Conservation (phyloP, 2,329 filamentous ascomycete species). For the Amylocarpus encephaloides region DNA sequence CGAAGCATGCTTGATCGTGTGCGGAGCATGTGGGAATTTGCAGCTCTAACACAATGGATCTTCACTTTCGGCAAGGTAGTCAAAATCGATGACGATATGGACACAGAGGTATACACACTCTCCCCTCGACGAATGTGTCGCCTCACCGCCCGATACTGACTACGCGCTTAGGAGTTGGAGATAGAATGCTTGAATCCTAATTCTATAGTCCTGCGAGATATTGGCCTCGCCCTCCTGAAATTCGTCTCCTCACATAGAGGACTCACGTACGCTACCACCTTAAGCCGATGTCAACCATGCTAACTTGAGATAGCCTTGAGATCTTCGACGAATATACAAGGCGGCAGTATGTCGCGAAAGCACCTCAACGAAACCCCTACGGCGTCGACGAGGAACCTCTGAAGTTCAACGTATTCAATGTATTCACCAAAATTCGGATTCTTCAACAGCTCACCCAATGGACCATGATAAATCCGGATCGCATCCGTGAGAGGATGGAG, state of each 20-base stretch:
- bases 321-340: conserved; percentile 92
- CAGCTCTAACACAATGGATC: conserved; percentile 89
- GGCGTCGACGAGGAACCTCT: conserved; percentile 66
- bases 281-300: conserved; percentile 1
- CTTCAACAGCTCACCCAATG: conserved; percentile 86
- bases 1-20: conserved; percentile 54
- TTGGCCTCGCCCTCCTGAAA: conserved; percentile 83
- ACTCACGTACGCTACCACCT: conserved; percentile 61
- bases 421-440: conserved; percentile 72
- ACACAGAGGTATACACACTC: conserved; percentile 66
- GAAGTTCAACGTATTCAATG: conserved; percentile 74
- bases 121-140: conserved; percentile 1
- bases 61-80: conserved; percentile 82
- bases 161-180: conserved; percentile 68
- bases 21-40: conserved; percentile 93
- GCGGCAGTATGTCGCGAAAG: conserved; percentile 80
- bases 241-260: conserved; percentile 90
- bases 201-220: conserved; percentile 68
- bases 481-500: conserved; percentile 78
- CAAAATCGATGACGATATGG: conserved; percentile 83
- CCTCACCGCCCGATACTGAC: conserved; percentile 7
- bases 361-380: conserved; percentile 75
- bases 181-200: conserved; percentile 76
- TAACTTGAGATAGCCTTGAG: conserved; percentile 54
- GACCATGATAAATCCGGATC: conserved; percentile 81